Conservation (phyloP, 2,329 filamentous ascomycete species). For the Ophiognomonia clavigignenti-juglandacearum region DNA sequence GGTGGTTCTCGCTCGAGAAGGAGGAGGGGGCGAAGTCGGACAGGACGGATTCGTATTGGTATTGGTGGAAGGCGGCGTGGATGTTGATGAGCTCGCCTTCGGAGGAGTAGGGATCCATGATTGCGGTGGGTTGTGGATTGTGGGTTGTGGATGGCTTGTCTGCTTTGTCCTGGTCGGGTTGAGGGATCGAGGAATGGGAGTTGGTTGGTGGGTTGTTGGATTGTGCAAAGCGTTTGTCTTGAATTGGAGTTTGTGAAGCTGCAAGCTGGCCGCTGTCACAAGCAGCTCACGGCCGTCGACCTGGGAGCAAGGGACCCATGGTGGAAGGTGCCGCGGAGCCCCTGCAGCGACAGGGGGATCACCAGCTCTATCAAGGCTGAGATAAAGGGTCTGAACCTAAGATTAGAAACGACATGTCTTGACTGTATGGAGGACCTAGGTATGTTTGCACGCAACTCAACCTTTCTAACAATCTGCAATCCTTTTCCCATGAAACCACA, state of each 20-base stretch:
- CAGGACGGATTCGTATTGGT: conserved; percentile 81
- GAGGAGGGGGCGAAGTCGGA: conserved; percentile 72
- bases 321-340: too few species aligned
- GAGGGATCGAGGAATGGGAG: conserved; percentile 3
- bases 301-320: neutral
- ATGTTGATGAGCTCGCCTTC: conserved; percentile 70
- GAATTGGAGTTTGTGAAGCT: neutral
- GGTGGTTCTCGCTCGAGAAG: conserved; percentile 72
- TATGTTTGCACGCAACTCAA: too few species aligned
- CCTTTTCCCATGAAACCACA: too few species aligned
- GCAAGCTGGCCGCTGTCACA: conserved; percentile 10
- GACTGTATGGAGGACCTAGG: too few species aligned
- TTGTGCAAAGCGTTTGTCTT: neutral
- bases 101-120: conserved; percentile 66
- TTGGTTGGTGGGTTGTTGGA: neutral
- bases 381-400: too few species aligned
- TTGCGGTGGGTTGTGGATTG: conserved; percentile 16
- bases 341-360: too few species aligned
- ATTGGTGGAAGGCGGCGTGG: conserved; percentile 68
- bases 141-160: too few species aligned
- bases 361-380: too few species aligned
- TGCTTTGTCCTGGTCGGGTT: conserved; percentile 4
- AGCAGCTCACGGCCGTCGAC: neutral
- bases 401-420: too few species aligned
- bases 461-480: too few species aligned